These are phyloP conservation scores for Hirsutella thompsonii DNA, from an alignment of 2,329 filamentous ascomycete genomes.

Conservation along the genomic window DNA sequence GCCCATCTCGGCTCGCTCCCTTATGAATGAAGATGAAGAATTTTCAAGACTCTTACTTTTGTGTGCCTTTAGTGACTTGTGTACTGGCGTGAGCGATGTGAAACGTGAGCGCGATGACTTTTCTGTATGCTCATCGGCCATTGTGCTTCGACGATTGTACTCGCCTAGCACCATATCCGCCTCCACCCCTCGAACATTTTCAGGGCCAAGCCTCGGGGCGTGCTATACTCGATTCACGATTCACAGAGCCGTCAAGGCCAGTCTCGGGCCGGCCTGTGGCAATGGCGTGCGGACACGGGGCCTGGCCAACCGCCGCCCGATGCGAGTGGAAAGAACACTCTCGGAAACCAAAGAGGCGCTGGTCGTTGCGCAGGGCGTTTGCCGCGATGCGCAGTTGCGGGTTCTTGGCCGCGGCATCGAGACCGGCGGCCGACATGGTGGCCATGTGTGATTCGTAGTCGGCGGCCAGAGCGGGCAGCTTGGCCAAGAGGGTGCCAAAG, in stretches of 20 bases:
- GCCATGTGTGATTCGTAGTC: constrained; percentile 39
- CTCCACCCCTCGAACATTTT: too few relatives aligned
- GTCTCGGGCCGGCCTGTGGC: too few relatives aligned
- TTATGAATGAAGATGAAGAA: neutral
- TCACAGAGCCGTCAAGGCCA: too few relatives aligned
- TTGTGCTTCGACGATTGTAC: too few relatives aligned
- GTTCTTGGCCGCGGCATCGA: constrained; percentile 44
- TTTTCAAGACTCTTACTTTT: neutral
- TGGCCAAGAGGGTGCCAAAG: constrained; percentile 5
- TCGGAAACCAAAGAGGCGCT: constrained; percentile 46
- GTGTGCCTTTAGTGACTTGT: too few relatives aligned
- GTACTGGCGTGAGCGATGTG: too few relatives aligned
- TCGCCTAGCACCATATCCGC: too few relatives aligned
- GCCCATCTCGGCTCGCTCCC: neutral
- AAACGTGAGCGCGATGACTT: too few relatives aligned
- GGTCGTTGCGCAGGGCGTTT: constrained; percentile 41
- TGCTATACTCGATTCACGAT: too few relatives aligned
- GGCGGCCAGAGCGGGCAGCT: constrained; percentile 30
- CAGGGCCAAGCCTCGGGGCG: too few relatives aligned
- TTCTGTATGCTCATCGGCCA: too few relatives aligned
- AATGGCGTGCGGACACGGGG: constrained; percentile 33
- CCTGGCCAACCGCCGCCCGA: constrained; percentile 38
- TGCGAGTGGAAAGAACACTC: constrained; percentile 50
- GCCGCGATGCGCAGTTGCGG: constrained; percentile 44
- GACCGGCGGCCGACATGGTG: constrained; percentile 36